Conservation (phyloP, 768 basidiomycete genomes). For the Mycena olivaceomarginata region DNA sequence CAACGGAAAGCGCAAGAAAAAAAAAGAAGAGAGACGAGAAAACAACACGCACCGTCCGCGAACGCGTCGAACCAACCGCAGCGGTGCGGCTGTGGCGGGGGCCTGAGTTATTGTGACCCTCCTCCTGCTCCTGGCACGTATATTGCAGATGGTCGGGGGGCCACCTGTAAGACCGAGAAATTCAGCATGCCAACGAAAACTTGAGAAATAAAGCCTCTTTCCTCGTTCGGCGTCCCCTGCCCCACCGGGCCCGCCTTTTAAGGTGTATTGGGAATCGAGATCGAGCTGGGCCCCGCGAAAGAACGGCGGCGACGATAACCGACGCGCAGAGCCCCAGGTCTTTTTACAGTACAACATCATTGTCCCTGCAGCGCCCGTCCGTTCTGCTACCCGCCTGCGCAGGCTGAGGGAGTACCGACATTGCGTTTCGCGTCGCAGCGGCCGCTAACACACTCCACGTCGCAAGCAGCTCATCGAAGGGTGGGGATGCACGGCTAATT, state of each 20-base stretch:
- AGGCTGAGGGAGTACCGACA: too few relatives aligned
- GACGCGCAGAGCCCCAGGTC: too few relatives aligned
- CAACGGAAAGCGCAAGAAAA: too few relatives aligned
- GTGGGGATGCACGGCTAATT: too few relatives aligned
- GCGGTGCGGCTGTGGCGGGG: constrained; percentile 66
- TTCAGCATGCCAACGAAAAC: too few relatives aligned
- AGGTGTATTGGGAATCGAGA: constrained; percentile 16
- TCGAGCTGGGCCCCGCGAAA: neutral
- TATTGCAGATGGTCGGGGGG: neutral
- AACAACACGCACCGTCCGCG: constrained; percentile 72
- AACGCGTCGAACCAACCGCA: constrained; percentile 93
- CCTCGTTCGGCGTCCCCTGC: neutral
- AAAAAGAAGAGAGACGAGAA: neutral
- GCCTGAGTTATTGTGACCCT: neutral
- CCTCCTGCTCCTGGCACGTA: neutral
- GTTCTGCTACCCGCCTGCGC: too few relatives aligned
- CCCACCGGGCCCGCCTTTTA: neutral
- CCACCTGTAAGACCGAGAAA: neutral
- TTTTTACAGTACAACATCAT: too few relatives aligned
- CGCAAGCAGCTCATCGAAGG: too few relatives aligned
- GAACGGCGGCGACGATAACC: too few relatives aligned
- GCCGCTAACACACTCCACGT: too few relatives aligned
- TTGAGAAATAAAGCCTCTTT: neutral
- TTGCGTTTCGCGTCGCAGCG: too few relatives aligned
- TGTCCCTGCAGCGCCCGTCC: too few relatives aligned